These are phyloP conservation scores for Phytophthora cryptogea DNA, from an alignment of 352 stramenopile species.

Conservation along the genomic window DNA sequence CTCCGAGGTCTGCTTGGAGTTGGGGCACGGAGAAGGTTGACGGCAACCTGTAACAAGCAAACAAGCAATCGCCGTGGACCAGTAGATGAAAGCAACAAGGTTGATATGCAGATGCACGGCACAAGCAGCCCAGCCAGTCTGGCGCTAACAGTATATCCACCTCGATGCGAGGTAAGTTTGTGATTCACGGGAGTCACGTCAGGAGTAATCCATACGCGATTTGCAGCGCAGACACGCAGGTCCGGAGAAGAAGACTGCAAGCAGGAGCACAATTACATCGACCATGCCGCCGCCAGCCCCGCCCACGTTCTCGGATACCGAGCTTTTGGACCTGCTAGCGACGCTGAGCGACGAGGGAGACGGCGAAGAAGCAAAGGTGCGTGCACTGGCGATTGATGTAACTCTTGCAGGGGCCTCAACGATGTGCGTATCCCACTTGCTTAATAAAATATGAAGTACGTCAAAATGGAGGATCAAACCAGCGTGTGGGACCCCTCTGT, in stretches of 20 bases:
- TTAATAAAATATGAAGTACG: background rate
- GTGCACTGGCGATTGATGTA: background rate
- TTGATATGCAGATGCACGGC: background rate
- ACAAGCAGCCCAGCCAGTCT: too few species aligned
- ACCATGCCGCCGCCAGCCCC: conserved; percentile 1
- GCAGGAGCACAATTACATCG: conserved; percentile 5
- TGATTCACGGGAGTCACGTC: conserved; percentile 7
- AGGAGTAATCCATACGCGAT: conserved; percentile 18
- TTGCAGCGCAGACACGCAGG: conserved; percentile 9
- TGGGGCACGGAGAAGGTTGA: too few species aligned
- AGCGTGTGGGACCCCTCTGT: conserved; percentile 7
- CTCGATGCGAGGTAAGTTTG: background rate
- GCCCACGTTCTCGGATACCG: conserved; percentile 44
- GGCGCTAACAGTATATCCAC: background rate
- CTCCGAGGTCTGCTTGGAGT: background rate
- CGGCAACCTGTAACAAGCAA: too few species aligned
- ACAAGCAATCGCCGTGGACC: too few species aligned
- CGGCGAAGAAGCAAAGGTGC: background rate
- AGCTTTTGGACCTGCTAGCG: conserved; percentile 50
- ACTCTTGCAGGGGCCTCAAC: background rate
- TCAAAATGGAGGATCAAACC: conserved; percentile 11
- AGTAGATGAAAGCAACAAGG: background rate
- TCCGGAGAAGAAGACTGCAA: background rate
- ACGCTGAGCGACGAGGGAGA: conserved; percentile 21
- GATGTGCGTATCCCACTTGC: background rate